Evolutionary conservation across 78 protist species (phyloP), one percentile per base, ranked within the genome.

Genomic region (Dictyostelium capitatum): DNA sequence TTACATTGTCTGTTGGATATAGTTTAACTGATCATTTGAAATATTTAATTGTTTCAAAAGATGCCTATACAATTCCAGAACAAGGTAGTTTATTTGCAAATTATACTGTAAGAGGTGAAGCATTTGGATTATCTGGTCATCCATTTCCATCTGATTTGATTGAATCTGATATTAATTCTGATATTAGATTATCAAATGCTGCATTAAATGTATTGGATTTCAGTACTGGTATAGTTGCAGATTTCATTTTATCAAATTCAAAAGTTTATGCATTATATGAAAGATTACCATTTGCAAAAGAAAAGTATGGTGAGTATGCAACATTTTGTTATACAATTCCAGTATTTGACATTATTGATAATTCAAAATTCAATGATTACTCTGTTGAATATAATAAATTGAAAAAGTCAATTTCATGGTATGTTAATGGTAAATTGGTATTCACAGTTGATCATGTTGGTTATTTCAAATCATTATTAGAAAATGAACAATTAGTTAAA

Each of bases 151-250:
- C 19, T 1, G 43, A 64, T 47, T 30, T 65, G 5, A 37, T 64
- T 11, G 30, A 25, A 8, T 4, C n/a, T 2, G 77, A 81, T 28
- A 41, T 70, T 19, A n/a, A 81, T 10, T 17, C 53, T 48, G 89
- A 81, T 2, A 12, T 46, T 11, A 69, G 89, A 37, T 81, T 81
- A 8, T 75, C 89, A n/a, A 59, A 20, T 25, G 77, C 43, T 6
- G 53, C 59, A 43, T 30, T 81, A 17, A 81, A 81, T 69, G 69
- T 65, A 47, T 41, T 81, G 57, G 89, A 81, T 47, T 81, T 81
- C 41, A 64, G 64, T 3, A 81, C 89, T 4, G 47, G 48, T 46
- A 56, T 81, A 3, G 77, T 81, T 10, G 75, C 89, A 0, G 89
- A 81, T 69, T 81, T 81, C 17, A 28, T 46, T n/a, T 0, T 81